Base-by-base conservation (phyloP, 208 protist genomes). In the Lotmaria passim region DNA sequence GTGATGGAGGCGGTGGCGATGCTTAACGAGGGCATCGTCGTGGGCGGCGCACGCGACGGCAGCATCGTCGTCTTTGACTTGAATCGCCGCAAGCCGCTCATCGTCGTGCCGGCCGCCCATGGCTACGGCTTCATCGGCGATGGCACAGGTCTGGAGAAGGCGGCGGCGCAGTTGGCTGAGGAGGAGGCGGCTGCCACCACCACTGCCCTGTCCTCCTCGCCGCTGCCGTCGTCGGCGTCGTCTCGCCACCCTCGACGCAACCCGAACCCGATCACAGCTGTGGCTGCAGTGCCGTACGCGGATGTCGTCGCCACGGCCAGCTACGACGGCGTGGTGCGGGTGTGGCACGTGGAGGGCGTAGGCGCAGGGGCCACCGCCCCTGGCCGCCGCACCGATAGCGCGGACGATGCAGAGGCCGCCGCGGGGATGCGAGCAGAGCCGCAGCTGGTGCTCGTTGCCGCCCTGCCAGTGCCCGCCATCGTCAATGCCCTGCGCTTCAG, bases 21-120 rank as follows among this genome's bases (percentile, higher is more conserved):
- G 90, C 61, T 97, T 41, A 94, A 78, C 64, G 93, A 97, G 44
- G 70, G 57, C 55, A 77, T 87, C 56, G 76, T 95, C 19, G 59
- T 97, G 0, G 79, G 62, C 31, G 93, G 90, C 12, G 83, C 81
- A 8, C 58, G 67, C 6, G 87, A 97, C 72, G 93, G 93, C 43
- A 73, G 85, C n/a, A 74, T 97, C 39, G 60, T 93, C n/a, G 62
- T 95, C 61, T 96, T 93, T 76, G 93, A 97, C 75, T 72, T 94
- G 1, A 86, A 86, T 60, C 83, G 77, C 24, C 89, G 90, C 30
- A 86, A 83, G 70, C 93, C 93, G 19, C 53, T 96, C 12, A 62
- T 73, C 14, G 81, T 88, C 11, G 65, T 75, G 63, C 81, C 82
- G 38, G 85, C 79, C 26, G 89, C 87, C 12, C 93, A 97, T 70